phyloP scores from a whole-genome alignment of 768 basidiomycete species.

The Hygrocybe punicea region DNA sequence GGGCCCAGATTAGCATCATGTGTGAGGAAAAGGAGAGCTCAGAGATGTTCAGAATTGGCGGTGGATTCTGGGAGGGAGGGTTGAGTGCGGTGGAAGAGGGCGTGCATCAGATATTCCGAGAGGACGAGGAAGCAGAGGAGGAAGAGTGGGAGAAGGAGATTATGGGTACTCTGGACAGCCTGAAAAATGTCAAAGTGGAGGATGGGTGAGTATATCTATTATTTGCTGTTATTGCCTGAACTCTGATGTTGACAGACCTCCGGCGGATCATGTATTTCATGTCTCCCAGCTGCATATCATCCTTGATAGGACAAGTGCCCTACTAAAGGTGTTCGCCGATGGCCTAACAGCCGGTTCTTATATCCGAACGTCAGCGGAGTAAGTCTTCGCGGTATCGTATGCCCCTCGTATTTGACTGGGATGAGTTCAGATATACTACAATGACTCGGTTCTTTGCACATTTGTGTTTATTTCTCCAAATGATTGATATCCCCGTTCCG shows the following conservation, averaged over 20 bases:
- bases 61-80: slow-evolving; percentile 80
- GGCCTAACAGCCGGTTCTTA: slow-evolving; percentile 54
- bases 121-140: slow-evolving; percentile 42
- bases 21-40: slow-evolving; percentile 77
- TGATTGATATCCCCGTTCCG: slow-evolving; percentile 74
- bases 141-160: slow-evolving; percentile 71
- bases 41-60: slow-evolving; percentile 63
- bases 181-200: slow-evolving; percentile 55
- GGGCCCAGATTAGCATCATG: slow-evolving; percentile 81
- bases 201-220: slow-evolving; percentile 51
- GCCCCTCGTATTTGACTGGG: neutral
- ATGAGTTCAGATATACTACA: slow-evolving; percentile 51
- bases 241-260: slow-evolving; percentile 38
- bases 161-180: slow-evolving; percentile 48
- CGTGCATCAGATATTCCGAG: slow-evolving; percentile 22
- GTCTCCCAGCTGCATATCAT: slow-evolving; percentile 79
- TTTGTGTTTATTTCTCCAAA: slow-evolving; percentile 80
- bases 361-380: slow-evolving; percentile 53
- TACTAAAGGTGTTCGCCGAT: slow-evolving; percentile 67
- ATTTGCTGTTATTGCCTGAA: neutral
- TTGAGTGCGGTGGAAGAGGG: slow-evolving; percentile 44
- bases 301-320: slow-evolving; percentile 58
- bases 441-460: slow-evolving; percentile 93
- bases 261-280: slow-evolving; percentile 74
- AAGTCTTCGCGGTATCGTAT: slow-evolving; percentile 22